These are phyloP conservation scores for Trichoderma guizhouense DNA, from an alignment of 2,329 filamentous ascomycete species.

Conservation along the genomic window DNA sequence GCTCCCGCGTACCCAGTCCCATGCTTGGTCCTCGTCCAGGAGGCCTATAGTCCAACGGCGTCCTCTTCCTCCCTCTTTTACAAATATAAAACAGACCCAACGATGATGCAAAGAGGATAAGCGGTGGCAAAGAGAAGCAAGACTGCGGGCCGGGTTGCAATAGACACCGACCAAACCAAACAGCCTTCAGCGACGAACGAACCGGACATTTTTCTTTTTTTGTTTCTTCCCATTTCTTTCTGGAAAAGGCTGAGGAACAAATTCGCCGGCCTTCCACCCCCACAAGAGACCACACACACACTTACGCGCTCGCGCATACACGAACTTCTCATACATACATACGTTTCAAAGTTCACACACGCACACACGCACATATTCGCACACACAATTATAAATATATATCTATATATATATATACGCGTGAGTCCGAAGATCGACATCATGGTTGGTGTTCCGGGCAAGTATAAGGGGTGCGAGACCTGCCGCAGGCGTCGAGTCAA, in stretches of 20 bases:
- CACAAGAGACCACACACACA: background rate
- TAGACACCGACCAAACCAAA: background rate
- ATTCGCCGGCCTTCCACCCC: background rate
- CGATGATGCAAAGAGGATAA: constrained; percentile 15
- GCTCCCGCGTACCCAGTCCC: background rate
- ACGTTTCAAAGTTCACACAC: background rate
- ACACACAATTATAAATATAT: background rate
- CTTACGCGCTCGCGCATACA: background rate
- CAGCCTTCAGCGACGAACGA: background rate
- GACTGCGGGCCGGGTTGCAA: constrained; percentile 2
- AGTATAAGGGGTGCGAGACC: constrained; percentile 63
- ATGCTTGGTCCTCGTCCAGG: constrained; percentile 7
- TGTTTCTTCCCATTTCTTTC: background rate
- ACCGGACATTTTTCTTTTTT: background rate
- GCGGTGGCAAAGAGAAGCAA: constrained; percentile 18
- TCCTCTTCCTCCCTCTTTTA: constrained; percentile 2
- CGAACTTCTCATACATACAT: background rate
- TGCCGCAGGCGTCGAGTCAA: constrained; percentile 58
- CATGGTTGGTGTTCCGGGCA: constrained; percentile 62
- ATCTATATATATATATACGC: background rate
- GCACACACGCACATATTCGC: background rate
- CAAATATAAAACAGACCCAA: constrained; percentile 15
- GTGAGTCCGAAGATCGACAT: constrained; percentile 21
- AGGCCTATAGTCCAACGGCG: constrained; percentile 14
- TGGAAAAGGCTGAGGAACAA: background rate